Conservation (phyloP, 176 grass and related monocot genomes). For the Avena sativa region DNA sequence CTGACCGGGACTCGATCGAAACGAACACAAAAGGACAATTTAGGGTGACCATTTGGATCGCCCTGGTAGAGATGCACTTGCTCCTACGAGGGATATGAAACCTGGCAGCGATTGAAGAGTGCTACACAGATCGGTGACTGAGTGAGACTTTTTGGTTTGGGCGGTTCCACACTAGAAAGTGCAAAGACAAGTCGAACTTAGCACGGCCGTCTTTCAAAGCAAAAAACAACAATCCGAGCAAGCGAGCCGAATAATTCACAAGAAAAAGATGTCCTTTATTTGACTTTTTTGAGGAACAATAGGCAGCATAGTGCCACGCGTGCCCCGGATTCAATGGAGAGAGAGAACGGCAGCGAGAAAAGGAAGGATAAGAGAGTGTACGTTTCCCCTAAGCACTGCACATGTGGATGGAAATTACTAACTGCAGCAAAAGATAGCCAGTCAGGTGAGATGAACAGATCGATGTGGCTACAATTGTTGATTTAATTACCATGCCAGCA, state of each 20-base stretch:
- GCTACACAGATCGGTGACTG: not conserved
- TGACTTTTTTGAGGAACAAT: constrained; percentile 41
- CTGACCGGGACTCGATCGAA: no score
- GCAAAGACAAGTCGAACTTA: constrained; percentile 35
- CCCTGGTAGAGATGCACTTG: no score
- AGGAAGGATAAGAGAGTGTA: not conserved
- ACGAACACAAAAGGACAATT: no score
- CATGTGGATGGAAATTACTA: constrained; percentile 30
- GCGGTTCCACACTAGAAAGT: constrained; percentile 28
- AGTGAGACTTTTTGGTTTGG: not conserved
- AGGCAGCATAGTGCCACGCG: constrained; percentile 32
- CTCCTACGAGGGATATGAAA: not conserved
- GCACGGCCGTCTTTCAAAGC: not conserved
- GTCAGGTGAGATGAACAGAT: not conserved
- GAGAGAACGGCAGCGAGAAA: not conserved
- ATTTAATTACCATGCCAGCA: constrained; percentile 12
- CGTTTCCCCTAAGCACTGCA: constrained; percentile 2
- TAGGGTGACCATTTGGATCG: no score
- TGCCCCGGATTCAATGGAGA: constrained; percentile 35
- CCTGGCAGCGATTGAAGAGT: not conserved
- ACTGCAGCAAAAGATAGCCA: not conserved
- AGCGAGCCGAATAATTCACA: constrained; percentile 51
- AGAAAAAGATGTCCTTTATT: constrained; percentile 49
- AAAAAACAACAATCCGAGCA: not conserved
- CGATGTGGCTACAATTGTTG: not conserved